These are phyloP conservation scores for Solanum tacnaense DNA, from an alignment of 257 asterid genomes.

Conservation along the genomic window DNA sequence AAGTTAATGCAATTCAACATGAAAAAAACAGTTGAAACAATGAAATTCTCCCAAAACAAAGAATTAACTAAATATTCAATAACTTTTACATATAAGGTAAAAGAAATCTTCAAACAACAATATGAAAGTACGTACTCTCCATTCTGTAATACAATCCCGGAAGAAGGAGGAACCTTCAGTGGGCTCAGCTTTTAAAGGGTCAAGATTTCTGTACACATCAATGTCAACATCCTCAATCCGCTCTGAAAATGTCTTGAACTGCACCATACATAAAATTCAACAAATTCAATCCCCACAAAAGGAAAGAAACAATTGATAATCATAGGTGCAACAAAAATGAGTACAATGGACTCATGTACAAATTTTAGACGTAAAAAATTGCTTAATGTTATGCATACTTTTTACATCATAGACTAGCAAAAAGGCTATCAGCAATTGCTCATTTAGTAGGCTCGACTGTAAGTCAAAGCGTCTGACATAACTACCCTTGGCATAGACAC, in stretches of 20 bases:
- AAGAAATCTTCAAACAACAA: neutral
- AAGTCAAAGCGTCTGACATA: neutral
- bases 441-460: neutral
- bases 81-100: neutral
- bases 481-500: neutral
- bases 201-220: conserved; percentile 64
- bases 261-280: conserved; percentile 11
- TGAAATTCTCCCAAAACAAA: neutral
- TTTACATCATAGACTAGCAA: neutral
- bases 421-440: neutral
- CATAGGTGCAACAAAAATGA: neutral
- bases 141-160: conserved; percentile 61
- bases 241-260: conserved; percentile 61
- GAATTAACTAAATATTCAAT: neutral
- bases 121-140: conserved; percentile 39
- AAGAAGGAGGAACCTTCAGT: conserved; percentile 71
- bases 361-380: neutral
- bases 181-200: conserved; percentile 52
- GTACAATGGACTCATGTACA: neutral
- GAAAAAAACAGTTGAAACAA: neutral
- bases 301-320: neutral
- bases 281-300: neutral
- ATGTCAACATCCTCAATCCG: conserved; percentile 61
- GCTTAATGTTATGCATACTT: neutral
- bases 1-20: neutral